Evolutionary conservation across 192 early-diverging fungal species (phyloP), one percentile per base, ranked within the genome.

Genomic region (Linnemannia schmuckeri): DNA sequence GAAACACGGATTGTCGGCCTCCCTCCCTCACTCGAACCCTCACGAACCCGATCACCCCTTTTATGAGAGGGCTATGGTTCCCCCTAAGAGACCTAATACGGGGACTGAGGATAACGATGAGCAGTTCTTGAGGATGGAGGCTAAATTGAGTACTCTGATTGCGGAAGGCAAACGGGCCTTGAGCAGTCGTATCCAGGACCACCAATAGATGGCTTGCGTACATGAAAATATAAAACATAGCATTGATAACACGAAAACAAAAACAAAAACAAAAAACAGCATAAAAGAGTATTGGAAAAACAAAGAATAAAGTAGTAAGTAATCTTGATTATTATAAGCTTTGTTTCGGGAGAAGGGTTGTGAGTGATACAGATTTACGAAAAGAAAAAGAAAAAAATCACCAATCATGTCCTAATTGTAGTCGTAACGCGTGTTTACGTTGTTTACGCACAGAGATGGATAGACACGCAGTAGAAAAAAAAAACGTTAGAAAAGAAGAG

Each of bases 81-180:
- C 77, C 30, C 76, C 77, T 13, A 61, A 27, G 20, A 47, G 78
- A 22, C 82, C 87, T 41, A 79, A 83, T 20, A 88, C 88, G 6
- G 81, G 82, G 22, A 88, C 88, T 13, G 88, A 88, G 49, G 88
- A 83, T 49, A 84, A 81, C 46, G 88, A 88, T 35, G 79, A 83
- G n/a, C 78, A 80, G 70, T 83, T 88, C 70, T 57, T 84, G 74
- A 80, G 88, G 57, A 88, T 88, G 88, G 88, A 88, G 42, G 88
- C 82, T 30, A 72, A 84, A 33, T 72, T 88, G 7, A 84, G 38
- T 7, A 81, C 54, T 7, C 46, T 88, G 72, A 88, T 88, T 46
- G 88, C 88, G 9, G 82, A 81, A n/a, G 88, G 88, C 49, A 88
- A 83, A 70, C 82, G 82, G 0, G 88, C 88, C 2, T 52, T 88